These are phyloP conservation scores for Carallia pectinifolia DNA, from an alignment of 345 rosid species.

Conservation along the genomic window DNA sequence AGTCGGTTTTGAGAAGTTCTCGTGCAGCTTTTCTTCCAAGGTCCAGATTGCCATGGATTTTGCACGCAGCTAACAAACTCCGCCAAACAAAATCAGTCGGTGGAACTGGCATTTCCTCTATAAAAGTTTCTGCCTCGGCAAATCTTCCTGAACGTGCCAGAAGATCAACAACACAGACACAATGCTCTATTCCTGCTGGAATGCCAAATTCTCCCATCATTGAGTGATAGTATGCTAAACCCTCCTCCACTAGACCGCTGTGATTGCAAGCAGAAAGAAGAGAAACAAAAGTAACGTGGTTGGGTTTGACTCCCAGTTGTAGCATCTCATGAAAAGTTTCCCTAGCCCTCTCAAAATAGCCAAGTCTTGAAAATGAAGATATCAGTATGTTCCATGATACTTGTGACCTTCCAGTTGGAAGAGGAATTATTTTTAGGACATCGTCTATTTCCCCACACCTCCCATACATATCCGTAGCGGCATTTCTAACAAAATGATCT, in stretches of 20 bases:
- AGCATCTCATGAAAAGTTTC: conserved; percentile 79
- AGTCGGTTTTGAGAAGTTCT: conserved; percentile 54
- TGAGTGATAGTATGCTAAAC: conserved; percentile 57
- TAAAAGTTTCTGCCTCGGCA: conserved; percentile 59
- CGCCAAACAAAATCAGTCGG: conserved; percentile 76
- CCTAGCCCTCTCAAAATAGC: conserved; percentile 53
- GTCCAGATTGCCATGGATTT: conserved; percentile 67
- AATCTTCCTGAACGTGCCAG: conserved; percentile 85
- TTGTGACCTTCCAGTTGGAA: conserved; percentile 41
- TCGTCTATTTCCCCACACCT: conserved; percentile 77
- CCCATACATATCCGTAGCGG: conserved; percentile 85
- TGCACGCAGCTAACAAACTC: conserved; percentile 75
- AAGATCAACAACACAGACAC: conserved; percentile 85
- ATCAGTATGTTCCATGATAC: conserved; percentile 81
- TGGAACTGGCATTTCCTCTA: conserved; percentile 63
- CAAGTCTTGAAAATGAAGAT: conserved; percentile 82
- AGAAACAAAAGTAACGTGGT: conserved; percentile 83
- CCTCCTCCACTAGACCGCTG: conserved; percentile 77
- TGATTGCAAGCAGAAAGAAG: conserved; percentile 91
- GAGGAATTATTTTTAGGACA: conserved; percentile 54
- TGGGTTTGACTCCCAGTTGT: conserved; percentile 54
- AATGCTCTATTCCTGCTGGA: conserved; percentile 59
- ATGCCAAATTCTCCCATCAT: conserved; percentile 61
- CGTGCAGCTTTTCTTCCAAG: conserved; percentile 75
- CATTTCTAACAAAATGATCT: conserved; percentile 56